phyloP scores from a whole-genome alignment of 2,329 filamentous ascomycete species.

The Botrytis hyacinthi region DNA sequence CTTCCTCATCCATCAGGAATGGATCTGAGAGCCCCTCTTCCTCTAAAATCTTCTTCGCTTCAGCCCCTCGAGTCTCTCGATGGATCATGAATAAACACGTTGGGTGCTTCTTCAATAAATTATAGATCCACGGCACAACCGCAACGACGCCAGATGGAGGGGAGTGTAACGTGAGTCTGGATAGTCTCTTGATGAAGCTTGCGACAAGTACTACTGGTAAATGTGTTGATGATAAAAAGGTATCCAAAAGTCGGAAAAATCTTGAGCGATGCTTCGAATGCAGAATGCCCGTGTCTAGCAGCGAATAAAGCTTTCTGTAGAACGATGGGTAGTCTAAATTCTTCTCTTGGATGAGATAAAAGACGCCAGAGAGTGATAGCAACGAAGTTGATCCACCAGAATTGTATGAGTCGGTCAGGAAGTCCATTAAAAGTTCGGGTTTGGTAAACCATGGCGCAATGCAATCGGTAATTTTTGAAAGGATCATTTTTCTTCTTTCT shows the following conservation, averaged over 20 bases:
- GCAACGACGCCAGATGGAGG: conserved; percentile 87
- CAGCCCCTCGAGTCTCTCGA: conserved; percentile 61
- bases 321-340: conserved; percentile 97
- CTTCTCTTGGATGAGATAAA: conserved; percentile 88
- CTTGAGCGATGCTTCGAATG: conserved; percentile 92
- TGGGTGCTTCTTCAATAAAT: conserved; percentile 85
- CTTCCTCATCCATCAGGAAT: conserved; percentile 70
- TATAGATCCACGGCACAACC: conserved; percentile 92
- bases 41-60: conserved; percentile 58
- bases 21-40: conserved; percentile 65
- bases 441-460: conserved; percentile 89
- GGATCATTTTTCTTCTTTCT: conserved; percentile 74
- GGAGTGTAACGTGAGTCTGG: conserved; percentile 78
- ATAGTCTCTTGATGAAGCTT: conserved; percentile 93
- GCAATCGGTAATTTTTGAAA: conserved; percentile 70
- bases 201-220: conserved; percentile 86
- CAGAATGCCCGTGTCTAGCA: conserved; percentile 80
- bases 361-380: conserved; percentile 86
- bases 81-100: conserved; percentile 96
- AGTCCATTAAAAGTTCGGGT: conserved; percentile 90
- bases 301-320: conserved; percentile 88
- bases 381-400: conserved; percentile 82
- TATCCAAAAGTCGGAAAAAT: conserved; percentile 90
- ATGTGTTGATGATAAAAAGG: conserved; percentile 88
- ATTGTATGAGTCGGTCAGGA: conserved; percentile 91